Evolutionary conservation across 139 green algal species (phyloP).

Genomic region (Chlamydomonas schloesseri): DNA sequence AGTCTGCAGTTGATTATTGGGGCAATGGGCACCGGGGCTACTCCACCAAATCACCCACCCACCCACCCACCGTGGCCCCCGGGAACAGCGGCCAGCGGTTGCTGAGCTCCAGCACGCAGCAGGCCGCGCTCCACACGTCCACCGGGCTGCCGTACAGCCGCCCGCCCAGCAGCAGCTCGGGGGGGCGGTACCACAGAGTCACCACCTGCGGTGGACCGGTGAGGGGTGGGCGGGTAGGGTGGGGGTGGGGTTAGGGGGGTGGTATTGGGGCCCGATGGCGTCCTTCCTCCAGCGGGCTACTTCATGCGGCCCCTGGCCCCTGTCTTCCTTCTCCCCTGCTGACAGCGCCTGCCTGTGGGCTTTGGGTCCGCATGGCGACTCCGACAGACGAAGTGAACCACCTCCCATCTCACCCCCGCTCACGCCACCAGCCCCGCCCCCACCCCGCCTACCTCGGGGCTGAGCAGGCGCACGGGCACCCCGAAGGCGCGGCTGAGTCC

Average conservation of each 20-base stretch:
- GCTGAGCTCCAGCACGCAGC: constrained; percentile 96
- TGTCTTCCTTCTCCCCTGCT: no score
- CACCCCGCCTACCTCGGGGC: constrained; percentile 38
- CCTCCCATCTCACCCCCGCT: no score
- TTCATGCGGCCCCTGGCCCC: no score
- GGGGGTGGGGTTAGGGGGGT: no score
- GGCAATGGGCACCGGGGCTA: no score
- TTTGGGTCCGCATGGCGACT: no score
- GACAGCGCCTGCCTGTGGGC: no score
- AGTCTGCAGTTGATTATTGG: no score
- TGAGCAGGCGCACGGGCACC: constrained; percentile 39
- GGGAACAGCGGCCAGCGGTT: constrained; percentile 79
- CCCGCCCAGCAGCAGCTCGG: constrained; percentile 95
- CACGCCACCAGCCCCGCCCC: no score
- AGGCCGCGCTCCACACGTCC: constrained; percentile 96
- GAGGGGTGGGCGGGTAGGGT: background rate
- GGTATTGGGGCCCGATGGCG: no score
- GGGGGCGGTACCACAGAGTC: constrained; percentile 97
- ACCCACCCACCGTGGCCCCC: constrained; percentile 25
- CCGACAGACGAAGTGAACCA: no score
- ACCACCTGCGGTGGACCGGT: constrained; percentile 75
- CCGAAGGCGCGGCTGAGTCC: constrained; percentile 91
- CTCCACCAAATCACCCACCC: background rate
- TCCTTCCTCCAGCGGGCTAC: no score
- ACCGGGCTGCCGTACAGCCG: constrained; percentile 92